Conservation (phyloP, 2,329 filamentous ascomycete genomes). For the Aureobasidium lini region DNA sequence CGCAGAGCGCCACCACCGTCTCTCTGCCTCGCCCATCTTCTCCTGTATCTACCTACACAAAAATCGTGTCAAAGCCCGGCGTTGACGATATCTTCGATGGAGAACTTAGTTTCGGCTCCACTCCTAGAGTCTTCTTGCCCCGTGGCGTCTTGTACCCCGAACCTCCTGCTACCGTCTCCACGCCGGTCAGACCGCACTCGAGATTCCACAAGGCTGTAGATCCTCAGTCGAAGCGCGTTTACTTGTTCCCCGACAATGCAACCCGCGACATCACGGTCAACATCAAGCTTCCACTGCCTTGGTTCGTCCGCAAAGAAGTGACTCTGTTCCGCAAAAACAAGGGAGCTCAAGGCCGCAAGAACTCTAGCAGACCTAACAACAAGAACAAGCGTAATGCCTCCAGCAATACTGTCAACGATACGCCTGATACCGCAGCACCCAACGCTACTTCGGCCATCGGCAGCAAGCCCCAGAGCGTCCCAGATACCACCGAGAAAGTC, state of each 20-base stretch:
- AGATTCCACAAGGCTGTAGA: slow-evolving; percentile 5
- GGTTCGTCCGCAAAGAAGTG: not conserved
- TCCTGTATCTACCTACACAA: slow-evolving; percentile 13
- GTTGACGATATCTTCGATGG: slow-evolving; percentile 37
- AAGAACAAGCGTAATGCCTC: slow-evolving; percentile 10
- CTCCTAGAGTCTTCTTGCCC: slow-evolving; percentile 31
- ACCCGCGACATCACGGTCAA: not conserved
- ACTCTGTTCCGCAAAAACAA: not conserved
- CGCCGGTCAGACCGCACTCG: not conserved
- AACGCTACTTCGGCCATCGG: not conserved
- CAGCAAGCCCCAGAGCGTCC: not conserved
- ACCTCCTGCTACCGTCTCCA: not conserved
- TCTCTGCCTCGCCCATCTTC: slow-evolving; percentile 49
- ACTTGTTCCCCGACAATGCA: not conserved
- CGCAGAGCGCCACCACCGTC: slow-evolving; percentile 65
- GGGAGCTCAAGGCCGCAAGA: not conserved
- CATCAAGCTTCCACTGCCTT: not conserved
- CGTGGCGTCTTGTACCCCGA: slow-evolving; percentile 20
- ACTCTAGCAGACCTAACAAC: slow-evolving; percentile 2
- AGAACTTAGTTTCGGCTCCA: slow-evolving; percentile 41
- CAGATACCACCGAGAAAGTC: not conserved
- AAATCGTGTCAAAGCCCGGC: slow-evolving; percentile 33
- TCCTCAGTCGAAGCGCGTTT: not conserved
- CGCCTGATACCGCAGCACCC: not conserved
- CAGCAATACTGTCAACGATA: not conserved